Base-by-base conservation (phyloP, 2,329 filamentous ascomycete species). In the Cordyceps cateniannulata region DNA sequence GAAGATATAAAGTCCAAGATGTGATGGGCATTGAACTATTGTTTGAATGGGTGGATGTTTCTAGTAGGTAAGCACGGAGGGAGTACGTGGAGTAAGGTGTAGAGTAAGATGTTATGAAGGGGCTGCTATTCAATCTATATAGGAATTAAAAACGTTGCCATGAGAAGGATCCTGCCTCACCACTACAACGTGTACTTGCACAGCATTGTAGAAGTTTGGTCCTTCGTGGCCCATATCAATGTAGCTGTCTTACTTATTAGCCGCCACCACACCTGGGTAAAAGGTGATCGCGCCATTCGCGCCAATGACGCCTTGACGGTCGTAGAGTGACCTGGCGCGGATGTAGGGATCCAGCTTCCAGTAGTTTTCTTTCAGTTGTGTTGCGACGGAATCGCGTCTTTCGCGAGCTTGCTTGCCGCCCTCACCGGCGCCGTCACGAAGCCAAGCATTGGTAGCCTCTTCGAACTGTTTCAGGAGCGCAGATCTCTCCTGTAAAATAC, bases 1-100 rank as follows among this genome's bases (percentile, higher is more conserved):
- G 91, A 93, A 73, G 90, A 96, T 60, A 81, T 99, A 71, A 96
- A 96, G 83, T 77, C 88, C 18, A 96, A 92, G 82, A 93, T 98
- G 82, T 96, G 12, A 80, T n/a, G 10, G 32, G 16, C 5, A 24
- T 24, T 9, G 16, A 20, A 2, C 9, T 27, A n/a, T 5, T 40
- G 10, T 44, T 47, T 22, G 5, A 32, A 42, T 7, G n/a, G 12
- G 25, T 7, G 2, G n/a, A 3, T 35, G 14, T 38, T 25, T 32
- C 14, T 45, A 52, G n/a, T 12, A 22, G 12, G 32, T 18, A 32
- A 47, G 18, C 20, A 38, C 35, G n/a, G 24, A 22, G 35, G 55
- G 47, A 29, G 55, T 44, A 27, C 10, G 24, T 12, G 24, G 35
- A 24, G 45, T 24, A 50, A 14, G 45, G 47, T 22, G 47, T 44